A percentile compares a stretch with the other conserved stretches of the same genome.
These are phyloP conservation scores for Orbilia oligospora DNA, from an alignment of 2,329 filamentous ascomycete species.

Conservation along the genomic window DNA sequence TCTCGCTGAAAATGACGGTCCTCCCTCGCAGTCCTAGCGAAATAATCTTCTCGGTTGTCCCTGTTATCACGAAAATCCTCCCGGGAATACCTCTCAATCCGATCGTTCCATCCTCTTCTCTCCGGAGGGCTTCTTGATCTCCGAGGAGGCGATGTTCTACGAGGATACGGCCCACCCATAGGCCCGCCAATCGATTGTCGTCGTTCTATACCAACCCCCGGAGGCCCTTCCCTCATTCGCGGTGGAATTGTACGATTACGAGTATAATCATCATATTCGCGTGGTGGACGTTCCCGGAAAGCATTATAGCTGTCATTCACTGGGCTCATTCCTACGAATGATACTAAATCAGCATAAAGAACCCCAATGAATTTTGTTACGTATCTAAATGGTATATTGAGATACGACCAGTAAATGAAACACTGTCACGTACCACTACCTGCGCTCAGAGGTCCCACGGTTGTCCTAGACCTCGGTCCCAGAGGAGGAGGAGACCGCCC, in stretches of 20 bases:
- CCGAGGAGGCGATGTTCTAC: constrained; percentile 43
- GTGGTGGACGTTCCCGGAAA: constrained; percentile 46
- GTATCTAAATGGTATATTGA: not conserved
- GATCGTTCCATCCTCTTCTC: constrained; percentile 47
- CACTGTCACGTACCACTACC: constrained; percentile 41
- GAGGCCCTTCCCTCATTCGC: constrained; percentile 29
- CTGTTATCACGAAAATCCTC: constrained; percentile 50
- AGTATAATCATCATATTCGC: constrained; percentile 47
- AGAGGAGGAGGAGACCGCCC: constrained; percentile 52
- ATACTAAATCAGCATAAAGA: not conserved
- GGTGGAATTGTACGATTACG: constrained; percentile 40
- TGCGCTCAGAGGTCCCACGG: constrained; percentile 51
- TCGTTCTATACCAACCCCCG: constrained; percentile 32
- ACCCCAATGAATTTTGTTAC: not conserved
- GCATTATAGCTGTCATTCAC: constrained; percentile 45
- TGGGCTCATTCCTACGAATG: constrained; percentile 50
- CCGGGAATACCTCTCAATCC: constrained; percentile 46
- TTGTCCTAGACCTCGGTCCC: constrained; percentile 41
- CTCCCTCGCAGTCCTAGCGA: constrained; percentile 30
- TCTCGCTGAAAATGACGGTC: constrained; percentile 52
- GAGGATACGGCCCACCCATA: constrained; percentile 48
- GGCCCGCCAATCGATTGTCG: constrained; percentile 51
- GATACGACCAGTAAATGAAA: not conserved
- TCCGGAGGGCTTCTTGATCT: constrained; percentile 58
- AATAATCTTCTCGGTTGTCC: constrained; percentile 45